Evolutionary conservation across 2,329 filamentous ascomycete genomes (phyloP).

Genomic region (Aspergillus brunneoviolaceus): DNA sequence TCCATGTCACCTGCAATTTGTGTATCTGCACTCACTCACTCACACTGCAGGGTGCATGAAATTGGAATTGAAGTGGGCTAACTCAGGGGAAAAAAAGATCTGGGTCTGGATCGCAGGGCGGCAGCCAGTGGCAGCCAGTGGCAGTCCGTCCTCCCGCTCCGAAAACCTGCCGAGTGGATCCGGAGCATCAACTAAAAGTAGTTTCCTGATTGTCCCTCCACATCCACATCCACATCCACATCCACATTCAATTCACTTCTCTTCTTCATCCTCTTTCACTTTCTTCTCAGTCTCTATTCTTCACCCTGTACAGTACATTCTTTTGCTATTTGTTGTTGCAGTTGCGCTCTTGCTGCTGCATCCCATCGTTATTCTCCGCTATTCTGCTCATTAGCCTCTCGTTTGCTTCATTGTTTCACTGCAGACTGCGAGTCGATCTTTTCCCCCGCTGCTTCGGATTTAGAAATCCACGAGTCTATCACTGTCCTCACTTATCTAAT

Average conservation of each 20-base stretch:
- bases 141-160: neutral
- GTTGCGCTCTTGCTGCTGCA: neutral
- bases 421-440: neutral
- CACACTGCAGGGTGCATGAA: neutral
- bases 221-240: too few relatives aligned
- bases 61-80: too few relatives aligned
- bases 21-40: too few relatives aligned
- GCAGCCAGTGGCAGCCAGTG: conserved; percentile 17
- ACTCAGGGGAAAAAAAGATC: neutral
- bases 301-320: neutral
- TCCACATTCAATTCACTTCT: neutral
- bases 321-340: neutral
- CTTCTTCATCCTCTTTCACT: neutral
- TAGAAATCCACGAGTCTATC: neutral
- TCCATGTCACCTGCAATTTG: too few relatives aligned
- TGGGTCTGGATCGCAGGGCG: conserved; percentile 5
- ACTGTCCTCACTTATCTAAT: neutral
- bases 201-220: neutral
- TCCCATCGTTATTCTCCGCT: neutral
- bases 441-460: neutral
- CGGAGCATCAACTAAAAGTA: neutral
- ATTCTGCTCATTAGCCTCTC: neutral
- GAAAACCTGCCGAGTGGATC: conserved; percentile 9
- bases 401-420: neutral
- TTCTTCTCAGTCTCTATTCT: neutral